These are phyloP conservation scores for Papiliotrema laurentii DNA, from an alignment of 1,284 basidiomycete species.

Conservation along the genomic window DNA sequence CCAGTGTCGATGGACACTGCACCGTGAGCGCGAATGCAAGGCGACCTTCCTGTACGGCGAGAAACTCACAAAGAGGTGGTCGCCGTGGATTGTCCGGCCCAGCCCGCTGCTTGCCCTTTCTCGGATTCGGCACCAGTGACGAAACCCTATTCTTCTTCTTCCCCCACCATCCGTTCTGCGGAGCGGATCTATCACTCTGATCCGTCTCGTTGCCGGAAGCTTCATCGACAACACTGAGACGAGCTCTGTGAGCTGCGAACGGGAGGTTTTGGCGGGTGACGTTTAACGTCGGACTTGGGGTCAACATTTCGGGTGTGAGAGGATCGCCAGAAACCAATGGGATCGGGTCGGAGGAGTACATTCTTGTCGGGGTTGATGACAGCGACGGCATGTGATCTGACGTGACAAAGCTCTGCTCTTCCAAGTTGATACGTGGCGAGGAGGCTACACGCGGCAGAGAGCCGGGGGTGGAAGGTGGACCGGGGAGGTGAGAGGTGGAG, in stretches of 20 bases:
- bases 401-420: not conserved
- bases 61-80: too few species aligned
- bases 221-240: slow-evolving; percentile 16
- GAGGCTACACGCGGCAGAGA: slow-evolving; percentile 1
- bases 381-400: not conserved
- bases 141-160: slow-evolving; percentile 11
- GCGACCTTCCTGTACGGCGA: too few species aligned
- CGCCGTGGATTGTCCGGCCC: too few species aligned
- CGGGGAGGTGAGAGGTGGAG: not conserved
- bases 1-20: too few species aligned
- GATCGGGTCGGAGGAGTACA: too few species aligned
- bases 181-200: slow-evolving; percentile 5
- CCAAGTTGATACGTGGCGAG: not conserved
- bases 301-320: too few species aligned
- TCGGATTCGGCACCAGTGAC: slow-evolving; percentile 9
- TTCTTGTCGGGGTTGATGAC: not conserved
- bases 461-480: not conserved
- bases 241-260: too few species aligned
- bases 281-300: too few species aligned
- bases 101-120: too few species aligned
- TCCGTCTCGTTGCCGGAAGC: slow-evolving; percentile 18
- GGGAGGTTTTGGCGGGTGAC: too few species aligned
- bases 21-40: too few species aligned
- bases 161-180: slow-evolving; percentile 18
- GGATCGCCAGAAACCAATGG: too few species aligned